Conservation (phyloP, 176 grass and related monocot genomes). For the Paspalum notatum region DNA sequence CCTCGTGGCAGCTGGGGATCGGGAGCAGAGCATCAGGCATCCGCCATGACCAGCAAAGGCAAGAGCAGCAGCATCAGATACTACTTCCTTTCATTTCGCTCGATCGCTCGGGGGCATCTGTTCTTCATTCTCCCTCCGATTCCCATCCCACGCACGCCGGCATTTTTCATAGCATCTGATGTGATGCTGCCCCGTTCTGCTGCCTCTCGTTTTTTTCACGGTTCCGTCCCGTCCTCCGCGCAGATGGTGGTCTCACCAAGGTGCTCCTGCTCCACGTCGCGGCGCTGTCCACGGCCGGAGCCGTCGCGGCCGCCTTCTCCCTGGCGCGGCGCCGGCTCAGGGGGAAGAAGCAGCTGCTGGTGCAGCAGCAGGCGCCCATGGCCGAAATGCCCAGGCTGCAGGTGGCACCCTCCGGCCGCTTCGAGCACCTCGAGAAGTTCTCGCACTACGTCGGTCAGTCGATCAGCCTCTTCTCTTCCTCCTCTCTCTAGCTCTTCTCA, state of each 20-base stretch:
- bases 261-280: slow-evolving; percentile 41
- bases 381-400: slow-evolving; percentile 42
- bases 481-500: too few relatives aligned
- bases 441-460: slow-evolving; percentile 71
- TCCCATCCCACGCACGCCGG: too few relatives aligned
- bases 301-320: slow-evolving; percentile 20
- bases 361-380: not conserved
- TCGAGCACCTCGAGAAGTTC: slow-evolving; percentile 66
- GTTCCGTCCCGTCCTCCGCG: not conserved
- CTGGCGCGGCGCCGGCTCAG: not conserved
- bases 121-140: too few relatives aligned
- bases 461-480: not conserved
- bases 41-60: too few relatives aligned
- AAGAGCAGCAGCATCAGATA: too few relatives aligned
- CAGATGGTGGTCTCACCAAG: slow-evolving; percentile 35
- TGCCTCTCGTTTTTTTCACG: too few relatives aligned
- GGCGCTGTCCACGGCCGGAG: slow-evolving; percentile 38
- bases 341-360: not conserved
- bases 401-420: slow-evolving; percentile 37
- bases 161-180: too few relatives aligned
- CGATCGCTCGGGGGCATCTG: too few relatives aligned
- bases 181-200: too few relatives aligned
- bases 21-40: too few relatives aligned
- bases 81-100: too few relatives aligned
- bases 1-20: too few relatives aligned